phyloP scores from a whole-genome alignment of 2,329 filamentous ascomycete genomes.

The Aphanocladium album region DNA sequence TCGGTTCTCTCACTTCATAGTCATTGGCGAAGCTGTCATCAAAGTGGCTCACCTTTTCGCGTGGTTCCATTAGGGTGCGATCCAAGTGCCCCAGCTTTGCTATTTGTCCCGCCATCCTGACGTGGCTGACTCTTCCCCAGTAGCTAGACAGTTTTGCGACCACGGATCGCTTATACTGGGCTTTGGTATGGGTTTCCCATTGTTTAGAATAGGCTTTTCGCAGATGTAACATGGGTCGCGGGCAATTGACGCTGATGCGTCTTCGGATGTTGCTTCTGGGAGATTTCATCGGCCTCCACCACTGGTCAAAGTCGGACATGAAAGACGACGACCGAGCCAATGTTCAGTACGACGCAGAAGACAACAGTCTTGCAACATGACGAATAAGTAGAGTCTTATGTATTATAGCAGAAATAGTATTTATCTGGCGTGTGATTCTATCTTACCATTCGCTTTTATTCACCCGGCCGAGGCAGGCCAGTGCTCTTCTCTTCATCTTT shows the following conservation, averaged over 20 bases:
- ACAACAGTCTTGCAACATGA: neutral
- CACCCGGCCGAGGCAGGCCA: neutral
- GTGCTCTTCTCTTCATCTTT: too few species aligned
- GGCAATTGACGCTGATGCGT: neutral
- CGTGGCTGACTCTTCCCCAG: neutral
- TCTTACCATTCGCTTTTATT: neutral
- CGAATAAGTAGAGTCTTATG: neutral
- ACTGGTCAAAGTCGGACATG: too few species aligned
- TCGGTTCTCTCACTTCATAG: neutral
- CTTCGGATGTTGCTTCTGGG: neutral
- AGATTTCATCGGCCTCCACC: neutral
- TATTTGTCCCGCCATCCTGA: neutral
- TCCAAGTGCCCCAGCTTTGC: conserved; percentile 50
- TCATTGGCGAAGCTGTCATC: neutral
- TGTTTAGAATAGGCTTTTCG: neutral
- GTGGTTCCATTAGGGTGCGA: conserved; percentile 68
- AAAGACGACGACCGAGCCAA: too few species aligned
- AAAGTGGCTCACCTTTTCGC: conserved; percentile 46
- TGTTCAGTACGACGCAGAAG: neutral
- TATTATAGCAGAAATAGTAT: neutral
- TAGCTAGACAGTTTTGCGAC: neutral
- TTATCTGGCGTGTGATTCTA: neutral
- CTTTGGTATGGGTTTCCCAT: neutral
- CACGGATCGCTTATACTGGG: neutral
- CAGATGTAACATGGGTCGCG: neutral